Evolutionary conservation across 1,284 basidiomycete species (phyloP), one percentile per base, ranked within the genome.

Genomic region (Veloboletus limbatus): DNA sequence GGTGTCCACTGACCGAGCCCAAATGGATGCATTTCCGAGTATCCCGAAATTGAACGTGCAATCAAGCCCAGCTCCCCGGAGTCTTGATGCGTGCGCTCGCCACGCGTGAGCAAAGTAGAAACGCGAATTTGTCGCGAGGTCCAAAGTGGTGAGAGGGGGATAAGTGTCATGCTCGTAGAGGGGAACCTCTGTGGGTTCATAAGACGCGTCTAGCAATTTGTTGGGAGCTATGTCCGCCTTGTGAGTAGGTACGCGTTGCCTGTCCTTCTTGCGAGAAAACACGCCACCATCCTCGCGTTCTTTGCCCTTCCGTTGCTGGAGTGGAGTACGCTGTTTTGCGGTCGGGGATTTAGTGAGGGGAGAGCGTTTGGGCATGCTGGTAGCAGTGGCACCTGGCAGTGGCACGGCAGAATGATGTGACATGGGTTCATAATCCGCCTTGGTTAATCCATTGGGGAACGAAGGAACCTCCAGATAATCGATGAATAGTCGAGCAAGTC

Each of bases 71-170:
- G 39, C 40, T 24, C 43, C 42, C 20, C 21, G 47, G 16, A 63
- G 49, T 35, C 13, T 53, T 16, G 47, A 44, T 3, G 48, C 55
- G 20, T 45, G 43, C n/a, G 25, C 47, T 34, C 59, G 45, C 61
- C 57, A 65, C 20, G 40, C 40, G 9, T 50, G 47, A 41, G 50
- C 45, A 37, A 62, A 62, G 6, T 51, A 45, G 30, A 65, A 63
- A 28, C 60, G 63, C 7, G 55, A 37, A 33, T 66, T 63, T 24
- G 27, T 39, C 1, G 25, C 38, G 13, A 63, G 47, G 33, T 51
- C 52, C 24, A 42, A 24, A 14, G 44, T 2, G n/a, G 48, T 50
- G 25, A 64, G 49, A 4, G 44, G 48, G 16, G 59, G 53, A 36
- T 54, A 56, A 6, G 20, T 20, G 17, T 64, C 55, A 0, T 48